Evolutionary conservation across 192 early-diverging fungal genomes (phyloP).

Genomic region (Geosiphon pyriformis): DNA sequence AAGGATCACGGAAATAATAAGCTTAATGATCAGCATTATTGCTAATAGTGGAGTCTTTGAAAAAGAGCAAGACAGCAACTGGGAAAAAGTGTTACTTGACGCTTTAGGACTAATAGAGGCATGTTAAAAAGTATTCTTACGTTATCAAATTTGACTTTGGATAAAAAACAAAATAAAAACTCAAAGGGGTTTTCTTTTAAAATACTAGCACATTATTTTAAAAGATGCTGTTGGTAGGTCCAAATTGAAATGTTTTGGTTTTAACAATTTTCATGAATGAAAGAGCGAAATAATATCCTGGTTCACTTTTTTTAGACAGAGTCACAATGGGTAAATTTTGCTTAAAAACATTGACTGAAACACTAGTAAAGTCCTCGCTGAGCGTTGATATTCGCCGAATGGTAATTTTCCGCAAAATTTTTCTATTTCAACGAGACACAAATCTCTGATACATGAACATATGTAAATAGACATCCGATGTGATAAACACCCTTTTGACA

Average conservation of each 20-base stretch:
- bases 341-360: conserved; percentile 1
- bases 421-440: too few species aligned
- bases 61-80: conserved; percentile 1
- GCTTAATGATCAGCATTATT: neutral
- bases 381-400: neutral
- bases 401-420: too few species aligned
- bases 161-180: neutral
- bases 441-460: too few species aligned
- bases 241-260: neutral
- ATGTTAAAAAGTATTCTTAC: neutral
- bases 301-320: neutral
- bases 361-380: neutral
- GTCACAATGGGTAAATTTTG: neutral
- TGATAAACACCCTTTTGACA: conserved; percentile 16
- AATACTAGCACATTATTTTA: neutral
- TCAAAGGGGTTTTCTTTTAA: neutral
- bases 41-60: neutral
- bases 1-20: conserved; percentile 1
- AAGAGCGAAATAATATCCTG: too few species aligned
- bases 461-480: conserved; percentile 7
- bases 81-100: conserved; percentile 15
- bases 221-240: neutral
- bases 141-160: neutral
- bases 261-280: neutral
- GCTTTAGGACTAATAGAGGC: conserved; percentile 6